Evolutionary conservation across 2,329 filamentous ascomycete species (phyloP).

Genomic region (Ceratocystis variospora): DNA sequence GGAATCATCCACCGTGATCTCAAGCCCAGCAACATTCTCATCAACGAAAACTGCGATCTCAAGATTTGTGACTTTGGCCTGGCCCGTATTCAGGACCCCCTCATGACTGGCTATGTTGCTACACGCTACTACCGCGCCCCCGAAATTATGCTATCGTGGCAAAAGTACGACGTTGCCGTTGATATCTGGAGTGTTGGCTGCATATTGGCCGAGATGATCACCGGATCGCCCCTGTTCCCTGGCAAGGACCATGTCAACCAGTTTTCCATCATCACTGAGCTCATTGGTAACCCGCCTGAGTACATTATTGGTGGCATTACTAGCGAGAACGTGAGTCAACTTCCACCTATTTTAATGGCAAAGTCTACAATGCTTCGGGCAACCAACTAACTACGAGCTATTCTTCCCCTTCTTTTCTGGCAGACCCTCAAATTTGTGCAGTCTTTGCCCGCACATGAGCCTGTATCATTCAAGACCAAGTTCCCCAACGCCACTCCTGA

Average conservation of each 20-base stretch:
- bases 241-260: constrained; percentile 99
- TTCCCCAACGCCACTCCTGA: constrained; percentile 88
- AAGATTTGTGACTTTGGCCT: constrained; percentile 99
- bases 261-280: constrained; percentile 97
- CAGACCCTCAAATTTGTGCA: constrained; percentile 94
- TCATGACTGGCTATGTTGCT: constrained; percentile 99
- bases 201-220: constrained; percentile 98
- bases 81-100: constrained; percentile 92
- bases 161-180: constrained; percentile 98
- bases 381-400: constrained; percentile 20
- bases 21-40: constrained; percentile 96
- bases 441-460: constrained; percentile 85
- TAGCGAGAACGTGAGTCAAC: constrained; percentile 73
- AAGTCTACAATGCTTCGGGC: not conserved
- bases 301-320: constrained; percentile 98
- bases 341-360: not conserved
- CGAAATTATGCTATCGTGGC: constrained; percentile 99
- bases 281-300: constrained; percentile 88
- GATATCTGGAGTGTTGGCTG: constrained; percentile 99
- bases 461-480: constrained; percentile 72
- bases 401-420: not conserved
- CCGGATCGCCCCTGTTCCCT: constrained; percentile 94
- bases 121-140: constrained; percentile 97
- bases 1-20: constrained; percentile 95
- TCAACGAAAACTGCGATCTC: constrained; percentile 98